Evolutionary conservation across 306 rosid species (phyloP), one percentile per base, ranked within the genome.

Genomic region (Rosa lucieae): DNA sequence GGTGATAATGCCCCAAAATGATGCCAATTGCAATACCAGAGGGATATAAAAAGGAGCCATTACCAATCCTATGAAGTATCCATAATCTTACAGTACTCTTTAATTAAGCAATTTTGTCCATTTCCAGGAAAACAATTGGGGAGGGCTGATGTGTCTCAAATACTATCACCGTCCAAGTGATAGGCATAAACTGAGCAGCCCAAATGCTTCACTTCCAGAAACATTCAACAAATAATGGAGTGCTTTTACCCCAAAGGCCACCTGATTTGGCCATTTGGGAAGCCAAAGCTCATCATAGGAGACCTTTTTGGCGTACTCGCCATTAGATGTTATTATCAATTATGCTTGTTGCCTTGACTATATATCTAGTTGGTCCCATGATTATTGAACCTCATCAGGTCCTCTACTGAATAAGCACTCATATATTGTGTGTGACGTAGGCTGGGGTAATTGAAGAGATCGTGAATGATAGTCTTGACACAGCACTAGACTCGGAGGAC

Each of bases 401-500:
- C 32, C 44, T 23, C 8, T 21, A 55, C 73, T 48, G 39, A 75
- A 70, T n/a, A 44, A 71, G 15, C 35, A 37, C 21, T 15, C 5
- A 26, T 23, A 58, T 69, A 13, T 37, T 40, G 12, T 81, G 18
- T 51, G 12, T 81, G 18, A 56, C 85, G 70, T 76, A 96, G 99
- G 98, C 99, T 6, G 98, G 26, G 26, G 26, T 23, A 23, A 23
- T 96, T 26, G 99, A 96, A 82, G 98, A 93, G 86, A 72, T 91
- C 3, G 94, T 96, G 67, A 26, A 26, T 26, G 29, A 26, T 26
- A 26, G 29, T 26, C 29, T 26, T 26, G 29, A 26, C 29, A 26
- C 29, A 26, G 29, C 98, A 37, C 82, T 96, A 29, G 99, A 96
- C 80, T 89, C 97, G 0, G 99, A 96, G 82, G 99, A 93, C 75